Conservation (phyloP, 2,329 filamentous ascomycete genomes). For the Ceratocystiopsis minuta region DNA sequence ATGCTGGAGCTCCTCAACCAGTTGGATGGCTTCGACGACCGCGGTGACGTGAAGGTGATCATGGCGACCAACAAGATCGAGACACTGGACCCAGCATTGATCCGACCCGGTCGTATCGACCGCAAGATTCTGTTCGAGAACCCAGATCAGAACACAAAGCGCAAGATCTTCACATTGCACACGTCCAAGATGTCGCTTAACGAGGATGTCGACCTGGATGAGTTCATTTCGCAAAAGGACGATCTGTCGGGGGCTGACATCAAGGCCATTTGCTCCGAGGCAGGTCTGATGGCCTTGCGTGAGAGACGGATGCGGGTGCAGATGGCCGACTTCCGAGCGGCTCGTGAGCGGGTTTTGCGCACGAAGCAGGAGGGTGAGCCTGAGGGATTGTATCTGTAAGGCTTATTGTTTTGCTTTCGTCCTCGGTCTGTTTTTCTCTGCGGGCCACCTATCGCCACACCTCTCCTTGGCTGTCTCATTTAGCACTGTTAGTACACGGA, state of each 20-base stretch:
- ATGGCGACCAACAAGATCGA: slow-evolving; percentile 99
- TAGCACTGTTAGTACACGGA: too few relatives aligned
- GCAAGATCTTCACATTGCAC: slow-evolving; percentile 97
- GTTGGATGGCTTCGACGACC: slow-evolving; percentile 95
- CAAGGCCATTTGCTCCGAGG: slow-evolving; percentile 96
- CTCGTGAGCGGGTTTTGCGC: slow-evolving; percentile 85
- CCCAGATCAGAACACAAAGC: slow-evolving; percentile 65
- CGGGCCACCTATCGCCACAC: too few relatives aligned
- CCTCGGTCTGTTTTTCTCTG: too few relatives aligned
- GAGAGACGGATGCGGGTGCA: slow-evolving; percentile 96
- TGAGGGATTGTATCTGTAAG: slow-evolving; percentile 92
- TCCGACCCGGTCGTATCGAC: slow-evolving; percentile 93
- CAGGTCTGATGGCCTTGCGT: slow-evolving; percentile 79
- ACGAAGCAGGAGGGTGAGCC: slow-evolving; percentile 98
- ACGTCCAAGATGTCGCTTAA: slow-evolving; percentile 97
- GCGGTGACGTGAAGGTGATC: slow-evolving; percentile 96
- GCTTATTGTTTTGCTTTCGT: slow-evolving; percentile 1
- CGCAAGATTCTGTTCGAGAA: slow-evolving; percentile 75
- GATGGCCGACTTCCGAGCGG: slow-evolving; percentile 93
- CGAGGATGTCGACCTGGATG: slow-evolving; percentile 92
- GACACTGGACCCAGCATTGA: slow-evolving; percentile 85
- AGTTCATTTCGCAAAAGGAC: slow-evolving; percentile 97
- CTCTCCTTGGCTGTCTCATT: too few relatives aligned
- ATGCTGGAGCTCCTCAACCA: slow-evolving; percentile 98
- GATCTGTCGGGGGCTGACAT: slow-evolving; percentile 95